Evolutionary conservation across 2,329 filamentous ascomycete genomes (phyloP), one percentile per base, ranked within the genome.

Genomic region (Trichothecium roseum): DNA sequence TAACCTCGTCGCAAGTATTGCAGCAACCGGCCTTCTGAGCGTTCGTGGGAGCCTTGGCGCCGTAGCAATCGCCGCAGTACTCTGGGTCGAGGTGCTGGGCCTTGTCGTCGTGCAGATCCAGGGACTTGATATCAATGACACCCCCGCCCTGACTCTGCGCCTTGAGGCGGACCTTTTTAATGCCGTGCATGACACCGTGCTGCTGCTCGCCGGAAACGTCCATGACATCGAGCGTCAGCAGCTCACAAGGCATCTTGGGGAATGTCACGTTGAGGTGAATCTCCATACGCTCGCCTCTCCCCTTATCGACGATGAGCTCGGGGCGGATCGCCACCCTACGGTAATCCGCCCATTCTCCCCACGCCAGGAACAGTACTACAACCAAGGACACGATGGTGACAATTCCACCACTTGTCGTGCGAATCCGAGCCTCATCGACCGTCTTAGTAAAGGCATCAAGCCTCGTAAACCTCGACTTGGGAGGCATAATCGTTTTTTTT

Each of bases 401-500:
- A 48, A 98, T 77, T 46, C 91, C 91, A 45, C 91, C 91, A 3
- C 87, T 94, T 6, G 88, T 95, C 22, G 91, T 98, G 51, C 93
- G 83, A 56, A 98, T 78, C 50, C 91, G 78, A 46, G 93, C 91
- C 77, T 98, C 91, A 60, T 98, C 91, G 49, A 98, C 91, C 10
- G 91, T 98, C 66, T 98, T 98, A 35, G 89, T 94, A 59, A 98
- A 98, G 71, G 91, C 91, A 63, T 98, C 91, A 45, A 98, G 84
- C 74, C 82, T 81, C 40, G 84, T 94, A 57, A 98, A 95, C 60
- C 91, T 81, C 49, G 86, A 94, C 69, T 94, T 94, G 53, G 81
- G 66, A 46, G 88, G 70, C 91, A 96, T 96, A 34, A 45, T 53
- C 41, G 31, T 24, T 20, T 27, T 36, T 30, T 38, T 34, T 24